phyloP scores from a whole-genome alignment of 2,329 filamentous ascomycete species.

The Xenoacremonium recifei region DNA sequence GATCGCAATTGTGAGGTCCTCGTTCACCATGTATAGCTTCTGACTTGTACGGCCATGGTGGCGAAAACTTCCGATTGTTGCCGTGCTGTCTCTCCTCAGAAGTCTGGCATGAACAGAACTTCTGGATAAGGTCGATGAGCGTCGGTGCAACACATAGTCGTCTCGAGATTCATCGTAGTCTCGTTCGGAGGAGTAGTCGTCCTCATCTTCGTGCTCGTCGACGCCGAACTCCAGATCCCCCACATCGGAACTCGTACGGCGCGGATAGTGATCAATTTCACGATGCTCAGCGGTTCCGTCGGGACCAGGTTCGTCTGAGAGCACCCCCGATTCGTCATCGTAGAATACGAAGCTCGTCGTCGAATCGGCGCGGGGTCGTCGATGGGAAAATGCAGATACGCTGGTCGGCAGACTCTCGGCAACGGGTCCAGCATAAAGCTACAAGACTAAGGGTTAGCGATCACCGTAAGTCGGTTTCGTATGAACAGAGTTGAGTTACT shows the following conservation, averaged over 20 bases:
- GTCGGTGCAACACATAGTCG: constrained; percentile 54
- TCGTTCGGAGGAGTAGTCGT: constrained; percentile 39
- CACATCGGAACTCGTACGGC: constrained; percentile 35
- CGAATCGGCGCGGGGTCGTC: constrained; percentile 77
- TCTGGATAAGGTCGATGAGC: constrained; percentile 60
- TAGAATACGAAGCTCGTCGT: constrained; percentile 89
- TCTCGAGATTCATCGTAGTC: constrained; percentile 39
- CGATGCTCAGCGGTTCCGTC: constrained; percentile 30
- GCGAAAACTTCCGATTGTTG: constrained; percentile 65
- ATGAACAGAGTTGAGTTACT: constrained; percentile 44
- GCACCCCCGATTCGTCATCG: constrained; percentile 57
- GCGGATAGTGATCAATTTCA: constrained; percentile 22
- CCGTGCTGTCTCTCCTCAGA: constrained; percentile 67
- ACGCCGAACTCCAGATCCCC: constrained; percentile 39
- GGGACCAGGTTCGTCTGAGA: constrained; percentile 26
- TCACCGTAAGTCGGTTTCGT: too few relatives aligned
- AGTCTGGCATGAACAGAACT: constrained; percentile 62
- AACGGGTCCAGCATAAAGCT: constrained; percentile 87
- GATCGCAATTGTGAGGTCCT: constrained; percentile 91
- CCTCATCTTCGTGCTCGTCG: constrained; percentile 41
- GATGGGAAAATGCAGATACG: constrained; percentile 86
- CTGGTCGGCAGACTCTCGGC: constrained; percentile 96
- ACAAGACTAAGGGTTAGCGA: too few relatives aligned
- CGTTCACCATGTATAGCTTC: constrained; percentile 89
- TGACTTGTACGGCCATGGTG: constrained; percentile 69